phyloP scores from a whole-genome alignment of 75 land plant genomes.

The Ceratopteris richardii region DNA sequence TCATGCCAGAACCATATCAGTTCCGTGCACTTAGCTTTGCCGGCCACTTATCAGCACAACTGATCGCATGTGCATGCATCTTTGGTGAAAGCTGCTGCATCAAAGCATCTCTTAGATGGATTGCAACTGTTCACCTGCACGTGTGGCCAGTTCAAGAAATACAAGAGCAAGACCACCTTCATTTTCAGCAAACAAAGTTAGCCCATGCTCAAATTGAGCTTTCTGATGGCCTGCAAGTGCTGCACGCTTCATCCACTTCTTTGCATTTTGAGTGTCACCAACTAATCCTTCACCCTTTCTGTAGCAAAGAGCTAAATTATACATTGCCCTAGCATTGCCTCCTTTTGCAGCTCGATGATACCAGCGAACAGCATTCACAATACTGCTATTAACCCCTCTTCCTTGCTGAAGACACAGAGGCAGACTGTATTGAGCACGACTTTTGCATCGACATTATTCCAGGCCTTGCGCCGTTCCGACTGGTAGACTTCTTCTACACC shows the following conservation, averaged over 20 bases:
- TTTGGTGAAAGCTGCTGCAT: conserved; percentile 45
- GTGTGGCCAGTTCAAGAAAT: conserved; percentile 75
- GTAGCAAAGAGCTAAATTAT: too few species aligned
- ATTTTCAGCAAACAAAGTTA: conserved; percentile 58
- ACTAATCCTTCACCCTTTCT: conserved; percentile 53
- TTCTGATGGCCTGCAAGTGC: conserved; percentile 72
- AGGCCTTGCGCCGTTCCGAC: too few species aligned
- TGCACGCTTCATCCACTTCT: conserved; percentile 71
- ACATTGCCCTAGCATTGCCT: conserved; percentile 73
- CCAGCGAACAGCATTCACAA: conserved; percentile 64
- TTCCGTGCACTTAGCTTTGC: conserved; percentile 13
- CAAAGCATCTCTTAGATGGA: conserved; percentile 52
- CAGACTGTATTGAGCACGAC: conserved; percentile 76
- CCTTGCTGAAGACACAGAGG: conserved; percentile 81
- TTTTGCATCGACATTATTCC: too few species aligned
- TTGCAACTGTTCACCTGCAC: conserved; percentile 79
- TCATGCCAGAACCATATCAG: too few species aligned
- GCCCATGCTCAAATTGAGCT: conserved; percentile 81
- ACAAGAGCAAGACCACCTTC: conserved; percentile 57
- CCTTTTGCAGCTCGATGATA: conserved; percentile 76
- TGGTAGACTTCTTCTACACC: too few species aligned
- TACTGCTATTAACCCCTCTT: conserved; percentile 42
- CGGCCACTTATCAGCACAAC: conserved; percentile 58
- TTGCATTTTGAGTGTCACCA: conserved; percentile 36
- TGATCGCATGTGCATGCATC: conserved; percentile 38